Evolutionary conservation across 495 filamentous ascomycete species (phyloP).

Genomic region (Penicillium tannophilum): DNA sequence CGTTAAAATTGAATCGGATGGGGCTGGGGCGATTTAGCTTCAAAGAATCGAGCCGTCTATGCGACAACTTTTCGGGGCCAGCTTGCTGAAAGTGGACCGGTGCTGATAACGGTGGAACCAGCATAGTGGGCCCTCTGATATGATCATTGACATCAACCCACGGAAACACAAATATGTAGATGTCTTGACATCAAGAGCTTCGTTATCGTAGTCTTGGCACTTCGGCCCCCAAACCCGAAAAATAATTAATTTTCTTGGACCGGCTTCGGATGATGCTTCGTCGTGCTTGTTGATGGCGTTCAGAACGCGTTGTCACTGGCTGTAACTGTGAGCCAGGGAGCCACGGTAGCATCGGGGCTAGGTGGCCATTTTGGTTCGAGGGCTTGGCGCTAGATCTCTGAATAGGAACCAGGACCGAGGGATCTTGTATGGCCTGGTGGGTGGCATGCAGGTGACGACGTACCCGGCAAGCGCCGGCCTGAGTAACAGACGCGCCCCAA

Average conservation of each 20-base stretch:
- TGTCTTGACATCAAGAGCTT: neutral
- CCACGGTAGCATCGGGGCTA: conserved; percentile 30
- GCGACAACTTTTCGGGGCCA: neutral
- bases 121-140: neutral
- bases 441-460: neutral
- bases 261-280: neutral
- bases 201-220: neutral
- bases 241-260: neutral
- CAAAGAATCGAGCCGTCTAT: neutral
- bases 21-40: neutral
- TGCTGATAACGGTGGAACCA: conserved; percentile 3
- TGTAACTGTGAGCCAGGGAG: conserved; percentile 12
- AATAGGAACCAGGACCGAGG: conserved; percentile 1
- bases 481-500: neutral
- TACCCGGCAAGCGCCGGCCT: neutral
- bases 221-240: neutral
- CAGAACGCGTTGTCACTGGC: conserved; percentile 23
- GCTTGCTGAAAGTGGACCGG: neutral
- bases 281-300: conserved; percentile 20
- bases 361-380: conserved; percentile 16
- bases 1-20: neutral
- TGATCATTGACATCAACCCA: neutral
- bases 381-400: conserved; percentile 7
- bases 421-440: neutral
- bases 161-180: neutral